These are phyloP conservation scores for Monoraphidium neglectum DNA, from an alignment of 139 green algal species.

Conservation along the genomic window DNA sequence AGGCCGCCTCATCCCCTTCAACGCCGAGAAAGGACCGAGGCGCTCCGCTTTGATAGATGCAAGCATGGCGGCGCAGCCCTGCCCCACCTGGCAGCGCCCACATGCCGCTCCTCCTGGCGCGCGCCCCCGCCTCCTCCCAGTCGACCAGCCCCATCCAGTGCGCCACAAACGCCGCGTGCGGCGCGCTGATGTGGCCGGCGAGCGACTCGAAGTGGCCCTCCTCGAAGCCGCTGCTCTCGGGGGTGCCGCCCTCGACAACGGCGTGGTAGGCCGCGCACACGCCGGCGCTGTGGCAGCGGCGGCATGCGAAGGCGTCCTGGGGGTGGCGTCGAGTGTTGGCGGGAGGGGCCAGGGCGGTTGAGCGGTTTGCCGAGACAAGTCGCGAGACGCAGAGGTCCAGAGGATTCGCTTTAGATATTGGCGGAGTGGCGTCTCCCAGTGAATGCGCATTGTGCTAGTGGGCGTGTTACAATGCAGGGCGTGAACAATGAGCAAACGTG, in stretches of 20 bases:
- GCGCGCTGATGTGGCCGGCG: constrained; percentile 1
- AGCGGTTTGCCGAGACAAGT: too few relatives aligned
- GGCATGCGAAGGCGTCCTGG: constrained; percentile 25
- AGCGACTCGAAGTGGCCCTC: constrained; percentile 15
- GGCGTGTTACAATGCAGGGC: too few relatives aligned
- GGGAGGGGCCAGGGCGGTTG: constrained; percentile 55
- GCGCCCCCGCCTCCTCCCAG: constrained; percentile 61
- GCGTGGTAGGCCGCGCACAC: constrained; percentile 66
- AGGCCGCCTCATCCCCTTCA: too few relatives aligned
- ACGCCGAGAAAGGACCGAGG: too few relatives aligned
- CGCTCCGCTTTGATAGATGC: too few relatives aligned
- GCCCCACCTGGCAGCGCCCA: constrained; percentile 62
- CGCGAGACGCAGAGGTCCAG: too few relatives aligned
- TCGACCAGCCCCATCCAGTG: constrained; percentile 73
- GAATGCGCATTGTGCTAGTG: too few relatives aligned
- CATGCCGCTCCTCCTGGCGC: constrained; percentile 45
- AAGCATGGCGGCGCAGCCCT: too few relatives aligned
- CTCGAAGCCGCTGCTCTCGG: constrained; percentile 39
- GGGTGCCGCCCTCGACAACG: constrained; percentile 42
- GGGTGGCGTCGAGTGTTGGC: not conserved
- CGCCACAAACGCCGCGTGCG: constrained; percentile 57
- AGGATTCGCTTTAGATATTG: too few relatives aligned
- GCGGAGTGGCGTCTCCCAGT: too few relatives aligned
- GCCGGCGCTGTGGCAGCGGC: constrained; percentile 50
- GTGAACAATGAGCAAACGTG: too few relatives aligned